Base-by-base conservation (phyloP, 306 rosid genomes). In the Datisca glomerata region DNA sequence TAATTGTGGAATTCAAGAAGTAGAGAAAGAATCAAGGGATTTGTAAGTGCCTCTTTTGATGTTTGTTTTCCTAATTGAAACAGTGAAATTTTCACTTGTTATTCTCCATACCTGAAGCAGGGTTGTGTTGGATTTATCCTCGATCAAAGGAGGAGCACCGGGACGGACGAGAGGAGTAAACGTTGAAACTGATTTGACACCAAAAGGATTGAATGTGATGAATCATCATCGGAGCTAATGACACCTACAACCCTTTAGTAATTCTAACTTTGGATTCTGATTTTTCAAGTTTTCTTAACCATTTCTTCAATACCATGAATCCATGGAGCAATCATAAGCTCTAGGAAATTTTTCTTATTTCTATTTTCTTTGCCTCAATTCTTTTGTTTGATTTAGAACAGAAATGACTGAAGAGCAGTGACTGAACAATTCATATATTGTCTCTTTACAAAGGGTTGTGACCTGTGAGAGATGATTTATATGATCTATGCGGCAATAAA, bases 101-200 rank as follows among this genome's bases (percentile, higher is more conserved):
- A 61, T 18, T 59, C 37, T 10, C 29, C 2, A 31, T 50, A 40
- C 45, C 29, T 12, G 43, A 44, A 59, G 21, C 81, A 91, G 96
- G 85, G 69, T 84, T 40, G 70, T 64, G 59, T 43, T 91, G 64
- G 94, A 84, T 74, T 63, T 75, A 42, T 80, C 94, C 14, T 45
- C 80, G 1, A 68, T 75, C 24, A 80, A 73, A 59, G 98, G 86
- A 0, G 96, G 98, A 3, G 85, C 94, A 1, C 94, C 96, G 12
- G 92, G 85, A 23, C 86, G 98, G 62, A 80, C 98, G 3, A 70
- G 98, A 75, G 98, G 98, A 12, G 73, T 91, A 12, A 65, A 77
- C 25, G 60, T 66, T 18, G 55, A 70, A 33, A 60, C 58, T 5
- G 56, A 55, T 62, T 73, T 75, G 1, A 46, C 65, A 36, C 47